Evolutionary conservation across 352 stramenopile genomes (phyloP).

Genomic region (Sclerospora graminicola): DNA sequence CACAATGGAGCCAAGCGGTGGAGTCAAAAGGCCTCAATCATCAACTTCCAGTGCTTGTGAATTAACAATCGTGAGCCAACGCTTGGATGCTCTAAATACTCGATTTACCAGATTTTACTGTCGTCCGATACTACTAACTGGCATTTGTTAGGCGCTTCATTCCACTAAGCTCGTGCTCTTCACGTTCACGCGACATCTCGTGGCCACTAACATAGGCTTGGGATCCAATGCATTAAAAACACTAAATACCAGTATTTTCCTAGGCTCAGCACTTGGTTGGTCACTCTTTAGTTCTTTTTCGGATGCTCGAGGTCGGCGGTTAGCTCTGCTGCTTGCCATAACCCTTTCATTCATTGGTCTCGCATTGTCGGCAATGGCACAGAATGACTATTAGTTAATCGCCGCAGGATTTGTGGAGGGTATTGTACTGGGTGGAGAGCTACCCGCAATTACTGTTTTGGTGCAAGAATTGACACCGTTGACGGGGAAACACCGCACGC

Average conservation of each 20-base stretch:
- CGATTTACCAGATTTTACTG: too few relatives aligned
- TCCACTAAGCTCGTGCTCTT: conserved; percentile 70
- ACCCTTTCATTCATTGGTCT: conserved; percentile 44
- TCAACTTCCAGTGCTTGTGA: too few relatives aligned
- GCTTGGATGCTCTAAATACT: too few relatives aligned
- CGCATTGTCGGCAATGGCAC: conserved; percentile 32
- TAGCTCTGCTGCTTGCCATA: conserved; percentile 54
- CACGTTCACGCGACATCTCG: conserved; percentile 37
- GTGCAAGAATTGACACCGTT: conserved; percentile 64
- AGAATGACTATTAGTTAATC: conserved; percentile 37
- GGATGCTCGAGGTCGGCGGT: conserved; percentile 43
- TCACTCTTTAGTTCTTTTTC: conserved; percentile 51
- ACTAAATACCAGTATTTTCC: conserved; percentile 34
- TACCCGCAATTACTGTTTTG: conserved; percentile 44
- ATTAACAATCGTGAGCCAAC: too few relatives aligned
- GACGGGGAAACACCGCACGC: conserved; percentile 70
- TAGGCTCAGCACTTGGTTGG: conserved; percentile 46
- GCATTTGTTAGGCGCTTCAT: conserved; percentile 64
- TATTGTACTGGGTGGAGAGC: conserved; percentile 50
- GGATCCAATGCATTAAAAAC: conserved; percentile 18
- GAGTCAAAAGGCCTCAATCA: too few relatives aligned
- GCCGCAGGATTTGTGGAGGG: conserved; percentile 48
- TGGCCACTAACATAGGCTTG: conserved; percentile 36
- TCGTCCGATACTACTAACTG: conserved; percentile 48
- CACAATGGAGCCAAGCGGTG: too few relatives aligned